Evolutionary conservation across 23 red algal genomes (phyloP), one percentile per base, ranked within the genome.

Genomic region (Porphyridium purpureum): DNA sequence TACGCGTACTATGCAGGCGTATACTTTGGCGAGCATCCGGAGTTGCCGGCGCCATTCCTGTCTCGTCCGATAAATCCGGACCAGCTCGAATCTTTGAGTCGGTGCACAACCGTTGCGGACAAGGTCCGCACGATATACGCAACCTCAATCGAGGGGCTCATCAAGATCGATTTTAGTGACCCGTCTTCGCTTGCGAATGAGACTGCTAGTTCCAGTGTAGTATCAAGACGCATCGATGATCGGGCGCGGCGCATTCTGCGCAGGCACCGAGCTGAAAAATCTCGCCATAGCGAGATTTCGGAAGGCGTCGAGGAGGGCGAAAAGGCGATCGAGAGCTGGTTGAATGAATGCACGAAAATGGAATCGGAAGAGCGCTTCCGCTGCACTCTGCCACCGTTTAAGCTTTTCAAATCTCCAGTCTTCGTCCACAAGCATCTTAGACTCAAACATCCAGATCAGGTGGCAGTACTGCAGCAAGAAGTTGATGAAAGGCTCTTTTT

Each of bases 341-440:
- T 81, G 0, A 31, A 35, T 27, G 75, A 55, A 24, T 23, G 70
- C 49, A 81, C 75, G 0, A 70, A 69, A 35, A 33, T 70, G 38
- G 75, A 81, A 34, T 62, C 30, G 4, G 31, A 51, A 29, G 75
- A 63, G 3, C 41, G 75, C 22, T 81, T 60, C 61, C 62, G 75
- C 26, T 81, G 75, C 35, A 29, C 34, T 0, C 61, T 81, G 5
- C 75, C 75, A 26, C 75, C 75, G 42, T 42, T 59, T 31, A 81
- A 81, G 50, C 64, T 81, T 3, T 81, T 81, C 49, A 56, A 69
- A 48, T 62, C 38, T 2, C 64, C 64, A 7, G 75, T 60, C 47
- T 81, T 70, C 60, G 75, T 81, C 0, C 47, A 69, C 26, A 81
- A 81, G 53, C 75, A 81, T 23, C 34, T 81, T 24, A 41, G 53